Conservation (phyloP, 2,329 filamentous ascomycete genomes). For the Phialophora expanda region DNA sequence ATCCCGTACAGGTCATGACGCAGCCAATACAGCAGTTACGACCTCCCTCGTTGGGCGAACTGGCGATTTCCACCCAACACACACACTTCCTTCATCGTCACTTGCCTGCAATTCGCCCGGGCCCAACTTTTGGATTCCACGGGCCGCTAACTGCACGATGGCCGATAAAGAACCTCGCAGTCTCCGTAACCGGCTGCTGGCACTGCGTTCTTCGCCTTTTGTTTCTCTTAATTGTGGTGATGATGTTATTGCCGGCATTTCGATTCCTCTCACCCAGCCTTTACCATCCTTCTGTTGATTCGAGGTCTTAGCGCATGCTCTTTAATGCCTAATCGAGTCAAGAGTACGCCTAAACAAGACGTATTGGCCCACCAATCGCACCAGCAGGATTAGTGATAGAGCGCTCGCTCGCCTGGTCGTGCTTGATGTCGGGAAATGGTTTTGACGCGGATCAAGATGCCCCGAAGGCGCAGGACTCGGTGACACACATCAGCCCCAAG, state of each 20-base stretch:
- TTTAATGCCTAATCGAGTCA: slow-evolving; percentile 7
- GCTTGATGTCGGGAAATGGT: slow-evolving; percentile 26
- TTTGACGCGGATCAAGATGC: slow-evolving; percentile 15
- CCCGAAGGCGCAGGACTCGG: slow-evolving; percentile 10
- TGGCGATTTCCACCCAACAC: neutral
- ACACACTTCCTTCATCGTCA: slow-evolving; percentile 1
- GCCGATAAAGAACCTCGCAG: slow-evolving; percentile 11
- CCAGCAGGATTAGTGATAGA: slow-evolving; percentile 1
- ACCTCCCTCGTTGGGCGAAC: slow-evolving; percentile 4
- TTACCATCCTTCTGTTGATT: neutral
- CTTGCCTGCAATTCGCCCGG: slow-evolving; percentile 1
- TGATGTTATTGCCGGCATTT: slow-evolving; percentile 16
- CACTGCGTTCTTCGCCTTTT: neutral
- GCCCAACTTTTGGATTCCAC: neutral
- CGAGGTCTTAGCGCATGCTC: neutral
- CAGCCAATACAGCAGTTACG: neutral
- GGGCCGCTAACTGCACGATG: neutral
- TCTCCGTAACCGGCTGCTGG: slow-evolving; percentile 19
- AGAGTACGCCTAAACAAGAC: slow-evolving; percentile 3
- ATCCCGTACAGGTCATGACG: neutral
- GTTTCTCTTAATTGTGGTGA: slow-evolving; percentile 1
- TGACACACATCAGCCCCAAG: slow-evolving; percentile 5
- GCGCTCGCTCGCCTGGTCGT: neutral
- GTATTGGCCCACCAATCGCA: slow-evolving; percentile 4
- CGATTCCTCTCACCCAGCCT: neutral